These are phyloP conservation scores for Mortierella alpina DNA, from an alignment of 192 early-diverging fungal genomes.

Conservation along the genomic window DNA sequence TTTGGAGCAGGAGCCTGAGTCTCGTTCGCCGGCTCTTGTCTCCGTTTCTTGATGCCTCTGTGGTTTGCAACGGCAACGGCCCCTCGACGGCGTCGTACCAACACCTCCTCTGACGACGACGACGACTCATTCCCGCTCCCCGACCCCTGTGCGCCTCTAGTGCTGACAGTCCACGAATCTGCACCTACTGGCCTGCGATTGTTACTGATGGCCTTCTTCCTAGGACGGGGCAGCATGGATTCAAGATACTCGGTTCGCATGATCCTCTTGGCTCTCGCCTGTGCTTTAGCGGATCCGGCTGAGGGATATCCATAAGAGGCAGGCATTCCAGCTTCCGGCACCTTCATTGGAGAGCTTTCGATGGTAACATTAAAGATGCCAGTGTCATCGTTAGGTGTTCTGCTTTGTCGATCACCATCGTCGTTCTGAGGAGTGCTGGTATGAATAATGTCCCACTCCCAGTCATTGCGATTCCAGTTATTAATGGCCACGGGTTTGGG, in stretches of 20 bases:
- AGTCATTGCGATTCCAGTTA: not conserved
- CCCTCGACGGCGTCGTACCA: not conserved
- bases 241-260: constrained; percentile 25
- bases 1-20: not conserved
- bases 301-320: not conserved
- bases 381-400: not conserved
- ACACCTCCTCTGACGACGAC: constrained; percentile 15
- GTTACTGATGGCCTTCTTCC: not conserved
- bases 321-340: constrained; percentile 43
- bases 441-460: too few relatives aligned
- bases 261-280: not conserved
- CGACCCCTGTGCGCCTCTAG: not conserved
- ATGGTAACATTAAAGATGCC: not conserved
- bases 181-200: not conserved
- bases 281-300: not conserved
- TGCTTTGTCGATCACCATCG: not conserved
- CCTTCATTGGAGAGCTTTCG: constrained; percentile 20
- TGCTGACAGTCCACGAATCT: not conserved
- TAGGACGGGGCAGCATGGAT: constrained; percentile 22
- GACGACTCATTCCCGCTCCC: not conserved
- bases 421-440: too few relatives aligned
- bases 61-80: not conserved
- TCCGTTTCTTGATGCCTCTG: not conserved
- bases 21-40: constrained; percentile 3
- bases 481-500: constrained; percentile 28